Base-by-base conservation (phyloP, 768 basidiomycete species). In the Leucocoprinus leucothites region DNA sequence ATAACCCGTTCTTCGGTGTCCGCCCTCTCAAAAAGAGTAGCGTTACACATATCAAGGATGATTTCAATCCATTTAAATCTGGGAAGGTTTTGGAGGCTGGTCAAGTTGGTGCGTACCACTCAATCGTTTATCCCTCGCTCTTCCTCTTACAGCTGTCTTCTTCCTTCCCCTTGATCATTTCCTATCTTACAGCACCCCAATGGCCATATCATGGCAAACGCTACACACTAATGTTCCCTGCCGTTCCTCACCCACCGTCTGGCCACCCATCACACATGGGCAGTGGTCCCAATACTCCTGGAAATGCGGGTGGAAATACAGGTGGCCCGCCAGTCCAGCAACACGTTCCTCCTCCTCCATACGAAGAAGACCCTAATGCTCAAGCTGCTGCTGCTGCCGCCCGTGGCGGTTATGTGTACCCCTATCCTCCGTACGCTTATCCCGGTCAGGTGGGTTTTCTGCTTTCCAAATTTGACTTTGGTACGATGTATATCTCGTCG, bases 51-150 rank as follows among this genome's bases (percentile, higher is more conserved):
- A 82, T 96, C 69, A 92, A 96, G 73, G 93, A 97, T 62, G 96
- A 98, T 66, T 99, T 99, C 67, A 97, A 95, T 68, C 94, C 96
- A 14, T 97, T 96, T 82, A 92, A 91, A 72, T 83, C 87, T 63
- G 81, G 82, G 65, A 91, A 91, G 67, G 85, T 94, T 24, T 81
- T 76, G 7, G 91, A 91, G 51, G 82, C 94, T 6, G 71, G 80
- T 22, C 79, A 83, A 65, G 81, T 92, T 59, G 70, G 94, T 95
- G 67, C 63, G 93, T 82, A n/a, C n/a, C n/a, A n/a, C n/a, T n/a
- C n/a, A n/a, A n/a, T n/a, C n/a, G n/a, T n/a, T n/a, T n/a, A n/a
- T n/a, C n/a, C n/a, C 13, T 22, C 35, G 25, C 9, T 5, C 40
- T 52, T 24, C 18, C 24, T 42, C 9, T 21, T 54, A 8, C 2